These are phyloP conservation scores for Microsporum ferrugineum DNA, from an alignment of 2,329 filamentous ascomycete genomes.

Conservation along the genomic window DNA sequence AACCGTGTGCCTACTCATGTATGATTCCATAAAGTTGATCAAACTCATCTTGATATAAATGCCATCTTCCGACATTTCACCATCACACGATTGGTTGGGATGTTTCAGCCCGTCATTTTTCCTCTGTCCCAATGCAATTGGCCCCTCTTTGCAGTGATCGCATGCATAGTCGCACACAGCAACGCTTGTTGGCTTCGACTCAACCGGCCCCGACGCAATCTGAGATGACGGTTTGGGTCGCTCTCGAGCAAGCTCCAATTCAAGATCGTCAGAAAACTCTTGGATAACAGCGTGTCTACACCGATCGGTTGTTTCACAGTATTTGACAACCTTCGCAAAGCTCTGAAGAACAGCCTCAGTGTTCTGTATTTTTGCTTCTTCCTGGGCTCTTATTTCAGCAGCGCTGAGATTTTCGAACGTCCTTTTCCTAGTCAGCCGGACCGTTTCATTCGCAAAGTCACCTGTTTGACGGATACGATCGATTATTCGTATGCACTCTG, in stretches of 20 bases:
- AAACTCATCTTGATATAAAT: neutral
- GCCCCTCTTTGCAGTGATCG: conserved; percentile 62
- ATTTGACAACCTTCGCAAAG: conserved; percentile 57
- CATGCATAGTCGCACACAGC: conserved; percentile 62
- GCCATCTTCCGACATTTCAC: neutral
- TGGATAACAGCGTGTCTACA: conserved; percentile 70
- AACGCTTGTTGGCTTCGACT: neutral
- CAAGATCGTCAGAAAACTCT: conserved; percentile 62
- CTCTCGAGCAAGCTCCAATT: conserved; percentile 22
- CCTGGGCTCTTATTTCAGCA: conserved; percentile 23
- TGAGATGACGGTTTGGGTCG: conserved; percentile 17
- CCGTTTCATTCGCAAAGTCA: conserved; percentile 22
- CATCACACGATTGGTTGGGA: neutral
- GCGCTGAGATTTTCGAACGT: conserved; percentile 39
- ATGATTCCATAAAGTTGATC: neutral
- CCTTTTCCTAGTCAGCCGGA: conserved; percentile 15
- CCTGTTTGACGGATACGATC: conserved; percentile 39
- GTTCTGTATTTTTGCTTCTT: conserved; percentile 25
- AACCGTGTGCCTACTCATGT: neutral
- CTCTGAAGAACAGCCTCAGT: conserved; percentile 45
- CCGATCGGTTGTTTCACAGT: conserved; percentile 62
- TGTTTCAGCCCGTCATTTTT: neutral
- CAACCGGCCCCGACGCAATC: neutral
- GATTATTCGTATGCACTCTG: conserved; percentile 67
- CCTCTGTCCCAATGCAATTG: conserved; percentile 12